A percentile compares a stretch with the other conserved stretches of the same genome.
phyloP scores from a whole-genome alignment of 805 yeast species.

The Metschnikowia chrysomelidarum region DNA sequence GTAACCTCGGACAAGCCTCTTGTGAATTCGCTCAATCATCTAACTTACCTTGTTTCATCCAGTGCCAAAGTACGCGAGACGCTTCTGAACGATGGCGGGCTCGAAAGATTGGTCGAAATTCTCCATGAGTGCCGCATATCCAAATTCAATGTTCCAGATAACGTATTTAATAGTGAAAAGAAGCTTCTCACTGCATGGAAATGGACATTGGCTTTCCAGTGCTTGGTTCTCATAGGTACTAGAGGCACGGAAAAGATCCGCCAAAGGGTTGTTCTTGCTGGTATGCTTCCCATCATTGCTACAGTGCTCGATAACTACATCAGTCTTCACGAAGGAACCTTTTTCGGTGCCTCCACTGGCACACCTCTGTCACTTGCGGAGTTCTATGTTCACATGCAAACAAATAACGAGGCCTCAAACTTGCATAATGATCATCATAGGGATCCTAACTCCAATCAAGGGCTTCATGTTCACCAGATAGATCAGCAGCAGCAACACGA shows the following conservation, averaged over 20 bases:
- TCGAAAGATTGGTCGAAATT: slow-evolving; percentile 83
- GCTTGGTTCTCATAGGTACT: slow-evolving; percentile 86
- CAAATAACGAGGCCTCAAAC: no score
- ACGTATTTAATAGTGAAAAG: slow-evolving; percentile 36
- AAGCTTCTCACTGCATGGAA: slow-evolving; percentile 84
- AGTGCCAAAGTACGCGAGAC: slow-evolving; percentile 90
- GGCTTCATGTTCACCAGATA: no score
- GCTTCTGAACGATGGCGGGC: slow-evolving; percentile 83
- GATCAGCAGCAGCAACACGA: no score
- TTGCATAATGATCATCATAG: no score
- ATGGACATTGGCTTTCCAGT: slow-evolving; percentile 94
- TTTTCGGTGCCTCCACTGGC: slow-evolving; percentile 17
- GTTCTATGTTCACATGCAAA: slow-evolving; percentile 2
- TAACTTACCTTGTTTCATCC: slow-evolving; percentile 82
- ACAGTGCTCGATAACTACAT: slow-evolving; percentile 89
- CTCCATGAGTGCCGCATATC: slow-evolving; percentile 70
- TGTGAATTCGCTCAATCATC: slow-evolving; percentile 86
- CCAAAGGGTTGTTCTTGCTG: slow-evolving; percentile 85
- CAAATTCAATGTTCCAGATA: slow-evolving; percentile 29
- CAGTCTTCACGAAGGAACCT: slow-evolving; percentile 39
- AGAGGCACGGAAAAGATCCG: slow-evolving; percentile 88
- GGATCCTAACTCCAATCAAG: no score
- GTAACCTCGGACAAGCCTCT: slow-evolving; percentile 86
- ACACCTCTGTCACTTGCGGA: slow-evolving; percentile 8
- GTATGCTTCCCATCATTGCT: slow-evolving; percentile 85